Evolutionary conservation across 345 rosid species (phyloP), one percentile per base, ranked within the genome.

Genomic region (Ceriops decandra): DNA sequence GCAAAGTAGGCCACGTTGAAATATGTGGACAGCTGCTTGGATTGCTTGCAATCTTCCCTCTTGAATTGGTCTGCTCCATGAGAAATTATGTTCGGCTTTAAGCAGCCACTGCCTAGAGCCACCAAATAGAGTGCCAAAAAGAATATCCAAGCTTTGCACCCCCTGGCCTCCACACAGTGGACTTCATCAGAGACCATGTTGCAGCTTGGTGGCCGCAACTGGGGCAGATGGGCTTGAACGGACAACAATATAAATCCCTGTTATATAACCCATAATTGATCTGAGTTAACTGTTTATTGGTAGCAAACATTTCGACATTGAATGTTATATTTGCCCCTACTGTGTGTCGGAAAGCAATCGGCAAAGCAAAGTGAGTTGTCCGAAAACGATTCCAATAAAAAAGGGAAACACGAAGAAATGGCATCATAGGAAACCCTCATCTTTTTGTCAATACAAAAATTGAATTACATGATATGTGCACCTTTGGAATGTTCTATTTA

Each of bases 61-160:
- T 31, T 60, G 65, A 68, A 68, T 24, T 68, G 72, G 15, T 68
- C 72, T 24, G 72, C 72, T 15, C 72, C 72, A 49, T 59, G 72
- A 11, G 72, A 46, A 51, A 68, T 68, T 60, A 68, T 68, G 65
- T 68, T 68, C 16, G 72, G 72, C 57, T 68, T 68, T 59, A 68
- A 33, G 36, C 72, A 60, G 8, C 72, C 72, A 68, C 72, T 68
- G 5, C 72, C 72, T 7, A 68, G 22, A 26, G 72, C 65, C 65
- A 68, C 65, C 65, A 68, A 47, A 22, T 68, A 60, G 31, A 68
- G 46, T 42, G 72, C 72, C 22, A 60, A 5, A 31, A 68, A 68
- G 72, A 68, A 68, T 46, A 68, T 68, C 57, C 31, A 16, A 59
- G 72, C 64, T 52, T 68, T 46, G 65, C 47, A 58, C n/a, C 72